These are phyloP conservation scores for Phaseolus lunatus DNA, from an alignment of 306 rosid genomes.

Conservation along the genomic window DNA sequence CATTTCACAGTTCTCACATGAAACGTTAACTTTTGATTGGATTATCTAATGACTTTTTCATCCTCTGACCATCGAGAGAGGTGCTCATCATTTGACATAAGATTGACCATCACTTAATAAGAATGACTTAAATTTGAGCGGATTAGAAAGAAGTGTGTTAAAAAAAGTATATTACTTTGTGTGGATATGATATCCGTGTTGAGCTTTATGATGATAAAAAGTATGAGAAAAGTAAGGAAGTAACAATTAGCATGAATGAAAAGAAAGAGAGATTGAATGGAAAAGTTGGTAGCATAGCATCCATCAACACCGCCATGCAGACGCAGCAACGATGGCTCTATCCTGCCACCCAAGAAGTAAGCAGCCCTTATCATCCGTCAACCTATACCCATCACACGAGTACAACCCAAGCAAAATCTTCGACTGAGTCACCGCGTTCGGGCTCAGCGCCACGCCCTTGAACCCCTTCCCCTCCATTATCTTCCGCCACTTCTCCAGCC, in stretches of 20 bases:
- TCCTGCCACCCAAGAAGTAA: constrained; percentile 94
- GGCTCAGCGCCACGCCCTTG: constrained; percentile 72
- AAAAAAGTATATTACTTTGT: neutral
- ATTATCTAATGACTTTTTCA: no score
- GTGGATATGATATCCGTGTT: neutral
- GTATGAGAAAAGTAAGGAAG: neutral
- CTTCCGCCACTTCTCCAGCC: constrained; percentile 92
- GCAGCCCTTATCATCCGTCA: constrained; percentile 87
- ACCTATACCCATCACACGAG: constrained; percentile 80
- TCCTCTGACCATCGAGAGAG: no score
- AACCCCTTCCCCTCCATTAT: constrained; percentile 90
- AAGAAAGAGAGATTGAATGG: neutral
- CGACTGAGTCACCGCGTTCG: constrained; percentile 91
- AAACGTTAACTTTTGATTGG: no score
- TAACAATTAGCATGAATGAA: neutral
- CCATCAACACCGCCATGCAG: constrained; percentile 85
- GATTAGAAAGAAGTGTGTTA: neutral
- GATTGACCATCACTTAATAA: no score
- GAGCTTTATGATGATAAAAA: neutral
- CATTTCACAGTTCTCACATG: no score
- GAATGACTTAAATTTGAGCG: neutral
- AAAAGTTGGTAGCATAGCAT: neutral
- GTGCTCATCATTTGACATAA: no score
- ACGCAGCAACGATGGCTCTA: constrained; percentile 78
- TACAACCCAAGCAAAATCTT: constrained; percentile 83